Evolutionary conservation across 805 yeast genomes (phyloP).

Genomic region (Candida xiaguanensis): DNA sequence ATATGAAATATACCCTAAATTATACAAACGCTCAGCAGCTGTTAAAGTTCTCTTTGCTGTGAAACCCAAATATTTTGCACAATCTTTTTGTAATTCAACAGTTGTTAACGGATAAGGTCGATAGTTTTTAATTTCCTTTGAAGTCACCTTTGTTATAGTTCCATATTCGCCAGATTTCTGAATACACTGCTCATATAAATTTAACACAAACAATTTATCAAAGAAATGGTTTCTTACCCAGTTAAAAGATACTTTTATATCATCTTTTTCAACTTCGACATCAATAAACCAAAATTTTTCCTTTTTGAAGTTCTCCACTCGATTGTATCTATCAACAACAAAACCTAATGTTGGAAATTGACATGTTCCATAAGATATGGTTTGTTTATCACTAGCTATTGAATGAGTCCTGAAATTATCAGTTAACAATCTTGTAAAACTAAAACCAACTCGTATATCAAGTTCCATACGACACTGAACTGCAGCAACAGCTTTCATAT

Average conservation of each 20-base stretch:
- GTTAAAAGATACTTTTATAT: conserved; percentile 40
- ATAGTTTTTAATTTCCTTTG: conserved; percentile 68
- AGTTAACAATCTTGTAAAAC: conserved; percentile 81
- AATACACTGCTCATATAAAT: conserved; percentile 68
- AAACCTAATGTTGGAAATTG: conserved; percentile 97
- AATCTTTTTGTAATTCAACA: conserved; percentile 85
- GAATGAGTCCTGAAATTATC: conserved; percentile 42
- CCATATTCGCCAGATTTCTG: conserved; percentile 40
- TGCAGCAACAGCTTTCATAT: conserved; percentile 71
- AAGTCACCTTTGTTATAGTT: conserved; percentile 45
- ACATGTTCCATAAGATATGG: conserved; percentile 85
- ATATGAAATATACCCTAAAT: conserved; percentile 81
- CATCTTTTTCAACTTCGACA: conserved; percentile 45
- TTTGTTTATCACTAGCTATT: no score
- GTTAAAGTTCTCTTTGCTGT: conserved; percentile 75
- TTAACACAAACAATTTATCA: conserved; percentile 62
- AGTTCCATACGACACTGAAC: conserved; percentile 83
- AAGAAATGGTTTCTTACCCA: conserved; percentile 76
- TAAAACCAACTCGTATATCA: conserved; percentile 84
- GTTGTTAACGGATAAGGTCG: conserved; percentile 92
- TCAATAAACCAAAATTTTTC: conserved; percentile 81
- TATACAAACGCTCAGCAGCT: conserved; percentile 82
- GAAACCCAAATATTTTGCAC: conserved; percentile 68
- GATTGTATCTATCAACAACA: conserved; percentile 83
- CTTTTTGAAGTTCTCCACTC: conserved; percentile 66